Base-by-base conservation (phyloP, 1,284 basidiomycete species). In the Ganoderma leucocontextum region DNA sequence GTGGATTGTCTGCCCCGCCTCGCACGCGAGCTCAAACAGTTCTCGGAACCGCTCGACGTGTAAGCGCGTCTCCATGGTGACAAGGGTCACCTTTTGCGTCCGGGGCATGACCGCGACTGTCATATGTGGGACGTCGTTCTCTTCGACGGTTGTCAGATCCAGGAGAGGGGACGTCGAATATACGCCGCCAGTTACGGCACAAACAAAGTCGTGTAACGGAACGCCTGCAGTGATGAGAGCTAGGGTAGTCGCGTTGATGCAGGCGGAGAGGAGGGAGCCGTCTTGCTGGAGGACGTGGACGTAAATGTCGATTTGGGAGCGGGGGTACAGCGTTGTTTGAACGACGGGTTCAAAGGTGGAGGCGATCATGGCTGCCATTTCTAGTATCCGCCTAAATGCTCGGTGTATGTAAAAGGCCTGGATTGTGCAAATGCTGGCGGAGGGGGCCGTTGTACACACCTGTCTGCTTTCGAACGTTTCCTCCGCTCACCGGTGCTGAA, bases 261-360 rank as follows among this genome's bases (percentile, higher is more conserved):
- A 93, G 5, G 96, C 91, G 65, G 95, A 94, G n/a, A 99, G 87
- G 47, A 98, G 84, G 0, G 94, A 94, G 39, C 97, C 97, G 77
- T 99, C 97, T 78, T 97, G 94, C 75, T 97, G 93, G 57, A 98
- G 83, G 39, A 99, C 92, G 79, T 97, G 95, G 13, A 99, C 87
- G 80, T 93, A 94, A 69, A 99, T 92, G 80, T 98, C 94, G 79
- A 99, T 97, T 79, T 97, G 91, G 38, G 94, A 94, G 63, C 97
- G 91, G 8, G 97, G 97, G 80, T 97, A 99, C 60, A 99, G 87
- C 72, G 89, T 89, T 1, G 93, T 93, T 78, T 97, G 94, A 49
- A 99, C 89, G 63, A 98, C 95, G 53, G 97, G 95, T 78, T 99
- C 96, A 76, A 99, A 99, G 0, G 97, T 98, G 47, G 95, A 92